Conservation (phyloP, 139 green algal species). For the Diplosphaera chodatii region DNA sequence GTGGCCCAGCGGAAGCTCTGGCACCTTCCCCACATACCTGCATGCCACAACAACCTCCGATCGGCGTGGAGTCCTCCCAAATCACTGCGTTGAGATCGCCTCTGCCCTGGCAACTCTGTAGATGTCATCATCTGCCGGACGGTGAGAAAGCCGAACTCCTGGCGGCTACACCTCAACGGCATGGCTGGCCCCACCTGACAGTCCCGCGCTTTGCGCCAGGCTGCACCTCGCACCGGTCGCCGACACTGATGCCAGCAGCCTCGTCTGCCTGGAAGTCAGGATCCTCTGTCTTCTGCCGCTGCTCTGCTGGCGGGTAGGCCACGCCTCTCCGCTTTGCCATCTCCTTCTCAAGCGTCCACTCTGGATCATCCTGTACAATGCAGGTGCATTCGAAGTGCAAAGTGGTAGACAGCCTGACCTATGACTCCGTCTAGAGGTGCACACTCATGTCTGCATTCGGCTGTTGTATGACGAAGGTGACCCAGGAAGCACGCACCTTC, state of each 20-base stretch:
- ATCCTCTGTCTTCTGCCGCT: slow-evolving; percentile 22
- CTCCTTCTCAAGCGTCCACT: slow-evolving; percentile 85
- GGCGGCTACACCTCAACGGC: too few relatives aligned
- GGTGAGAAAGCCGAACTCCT: too few relatives aligned
- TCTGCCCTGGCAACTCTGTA: too few relatives aligned
- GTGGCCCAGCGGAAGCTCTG: slow-evolving; percentile 62
- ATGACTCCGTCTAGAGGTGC: too few relatives aligned
- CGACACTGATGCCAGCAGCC: slow-evolving; percentile 45
- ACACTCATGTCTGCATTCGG: too few relatives aligned
- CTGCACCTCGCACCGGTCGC: slow-evolving; percentile 78
- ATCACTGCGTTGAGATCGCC: too few relatives aligned
- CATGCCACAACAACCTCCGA: not conserved
- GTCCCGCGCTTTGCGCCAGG: slow-evolving; percentile 81
- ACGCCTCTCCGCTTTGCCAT: slow-evolving; percentile 51
- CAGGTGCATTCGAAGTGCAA: too few relatives aligned
- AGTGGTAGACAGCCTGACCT: too few relatives aligned
- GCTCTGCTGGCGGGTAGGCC: slow-evolving; percentile 32
- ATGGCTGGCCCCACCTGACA: slow-evolving; percentile 64
- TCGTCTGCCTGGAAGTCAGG: slow-evolving; percentile 38
- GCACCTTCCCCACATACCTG: slow-evolving; percentile 65
- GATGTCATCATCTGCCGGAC: too few relatives aligned
- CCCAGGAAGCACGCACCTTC: slow-evolving; percentile 4
- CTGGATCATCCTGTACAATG: slow-evolving; percentile 60
- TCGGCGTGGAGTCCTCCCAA: too few relatives aligned
- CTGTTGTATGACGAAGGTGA: too few relatives aligned